phyloP scores from a whole-genome alignment of 2,329 filamentous ascomycete species.

The Tetracladium maxilliforme region DNA sequence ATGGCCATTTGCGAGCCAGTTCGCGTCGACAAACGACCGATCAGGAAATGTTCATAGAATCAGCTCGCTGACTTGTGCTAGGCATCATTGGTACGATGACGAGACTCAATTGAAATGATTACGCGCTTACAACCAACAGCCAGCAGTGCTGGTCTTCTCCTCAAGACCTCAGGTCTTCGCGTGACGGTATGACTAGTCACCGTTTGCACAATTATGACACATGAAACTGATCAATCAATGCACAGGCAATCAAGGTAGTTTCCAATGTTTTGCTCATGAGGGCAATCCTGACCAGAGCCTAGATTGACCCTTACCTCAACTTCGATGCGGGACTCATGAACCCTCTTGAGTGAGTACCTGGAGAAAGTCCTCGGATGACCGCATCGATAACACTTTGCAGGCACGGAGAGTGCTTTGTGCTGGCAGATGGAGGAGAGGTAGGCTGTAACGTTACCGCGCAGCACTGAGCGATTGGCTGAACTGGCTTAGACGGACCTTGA shows the following conservation, averaged over 20 bases:
- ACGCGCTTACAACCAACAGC: constrained; percentile 22
- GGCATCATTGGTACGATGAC: constrained; percentile 46
- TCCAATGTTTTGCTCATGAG: no score
- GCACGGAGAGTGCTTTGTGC: constrained; percentile 82
- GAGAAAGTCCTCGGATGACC: constrained; percentile 3
- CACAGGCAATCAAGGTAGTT: constrained; percentile 33
- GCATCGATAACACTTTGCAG: constrained; percentile 20
- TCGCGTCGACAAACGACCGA: no score
- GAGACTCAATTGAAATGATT: constrained; percentile 1
- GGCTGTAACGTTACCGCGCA: constrained; percentile 5
- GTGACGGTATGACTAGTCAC: constrained; percentile 68
- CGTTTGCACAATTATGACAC: constrained; percentile 10
- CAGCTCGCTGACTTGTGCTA: no score
- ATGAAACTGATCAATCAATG: constrained; percentile 9
- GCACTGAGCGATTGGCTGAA: not conserved
- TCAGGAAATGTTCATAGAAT: no score
- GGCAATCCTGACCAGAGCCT: no score
- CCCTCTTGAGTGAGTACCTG: constrained; percentile 17
- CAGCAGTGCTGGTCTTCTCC: constrained; percentile 57
- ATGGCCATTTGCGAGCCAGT: no score
- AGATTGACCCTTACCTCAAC: constrained; percentile 63
- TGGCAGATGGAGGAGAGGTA: constrained; percentile 68
- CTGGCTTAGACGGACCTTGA: constrained; percentile 42
- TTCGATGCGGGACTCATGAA: constrained; percentile 60
- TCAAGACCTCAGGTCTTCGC: constrained; percentile 67